Percentiles rank a stretch among this genome's conserved stretches.
Conservation (phyloP, 768 basidiomycete genomes). For the Rhodotorula babjevae region DNA sequence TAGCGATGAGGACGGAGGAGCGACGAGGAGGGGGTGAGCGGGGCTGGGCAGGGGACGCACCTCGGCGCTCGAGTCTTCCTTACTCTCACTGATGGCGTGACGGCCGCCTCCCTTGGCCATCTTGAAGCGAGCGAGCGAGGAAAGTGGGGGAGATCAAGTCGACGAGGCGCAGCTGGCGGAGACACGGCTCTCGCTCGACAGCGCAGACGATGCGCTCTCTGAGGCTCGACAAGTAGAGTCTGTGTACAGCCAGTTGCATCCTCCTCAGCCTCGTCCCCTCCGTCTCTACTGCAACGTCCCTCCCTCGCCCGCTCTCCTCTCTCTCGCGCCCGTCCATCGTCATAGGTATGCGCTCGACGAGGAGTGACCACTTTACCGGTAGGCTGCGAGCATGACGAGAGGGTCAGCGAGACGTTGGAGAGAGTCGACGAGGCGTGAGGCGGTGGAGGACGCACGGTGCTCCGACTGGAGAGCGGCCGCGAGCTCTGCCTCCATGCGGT, state of each 20-base stretch:
- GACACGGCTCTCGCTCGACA: too few relatives aligned
- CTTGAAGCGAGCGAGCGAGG: background rate
- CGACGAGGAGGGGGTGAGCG: too few relatives aligned
- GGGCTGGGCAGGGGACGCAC: background rate
- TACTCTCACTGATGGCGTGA: background rate
- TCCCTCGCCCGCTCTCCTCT: too few relatives aligned
- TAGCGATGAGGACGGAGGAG: background rate
- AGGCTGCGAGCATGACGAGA: slow-evolving; percentile 17
- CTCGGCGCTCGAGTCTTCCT: background rate
- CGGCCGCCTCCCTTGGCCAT: slow-evolving; percentile 2
- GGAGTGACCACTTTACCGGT: slow-evolving; percentile 14
- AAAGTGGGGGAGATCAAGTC: background rate
- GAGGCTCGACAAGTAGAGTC: background rate
- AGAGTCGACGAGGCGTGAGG: too few relatives aligned
- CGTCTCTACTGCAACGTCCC: background rate
- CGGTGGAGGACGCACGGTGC: slow-evolving; percentile 38
- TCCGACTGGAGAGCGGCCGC: slow-evolving; percentile 68
- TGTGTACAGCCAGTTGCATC: background rate
- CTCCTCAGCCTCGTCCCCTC: too few relatives aligned
- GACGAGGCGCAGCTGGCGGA: too few relatives aligned
- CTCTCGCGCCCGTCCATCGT: too few relatives aligned
- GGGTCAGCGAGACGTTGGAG: background rate
- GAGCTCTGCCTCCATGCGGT: slow-evolving; percentile 93
- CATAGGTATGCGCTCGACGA: too few relatives aligned
- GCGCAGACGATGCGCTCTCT: too few relatives aligned